Conservation (phyloP, 2,329 filamentous ascomycete genomes). For the Stylonectria norvegica region DNA sequence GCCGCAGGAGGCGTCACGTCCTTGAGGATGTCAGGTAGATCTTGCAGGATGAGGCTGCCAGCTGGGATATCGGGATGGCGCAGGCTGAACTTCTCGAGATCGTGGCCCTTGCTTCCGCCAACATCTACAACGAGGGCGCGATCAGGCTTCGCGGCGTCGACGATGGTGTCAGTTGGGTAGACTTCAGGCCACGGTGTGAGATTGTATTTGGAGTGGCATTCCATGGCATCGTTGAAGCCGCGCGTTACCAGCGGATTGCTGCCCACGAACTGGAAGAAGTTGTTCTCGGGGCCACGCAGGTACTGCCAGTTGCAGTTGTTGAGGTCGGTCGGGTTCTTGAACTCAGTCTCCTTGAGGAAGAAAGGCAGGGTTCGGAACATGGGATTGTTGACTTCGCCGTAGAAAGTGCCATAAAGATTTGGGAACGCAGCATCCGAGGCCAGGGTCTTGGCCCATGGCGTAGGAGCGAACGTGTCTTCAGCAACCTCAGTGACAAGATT, state of each 20-base stretch:
- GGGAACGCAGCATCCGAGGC: slow-evolving; percentile 28
- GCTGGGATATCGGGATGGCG: slow-evolving; percentile 24
- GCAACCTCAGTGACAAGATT: slow-evolving; percentile 33
- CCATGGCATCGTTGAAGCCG: slow-evolving; percentile 36
- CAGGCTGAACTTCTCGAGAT: slow-evolving; percentile 32
- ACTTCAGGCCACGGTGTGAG: slow-evolving; percentile 36
- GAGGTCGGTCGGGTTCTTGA: slow-evolving; percentile 33
- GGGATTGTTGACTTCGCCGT: slow-evolving; percentile 30
- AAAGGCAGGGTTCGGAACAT: slow-evolving; percentile 31
- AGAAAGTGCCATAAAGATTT: slow-evolving; percentile 33
- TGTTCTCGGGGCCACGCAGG: slow-evolving; percentile 23
- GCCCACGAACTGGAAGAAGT: slow-evolving; percentile 32
- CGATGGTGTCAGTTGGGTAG: slow-evolving; percentile 31
- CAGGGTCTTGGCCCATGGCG: slow-evolving; percentile 31
- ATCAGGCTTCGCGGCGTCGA: slow-evolving; percentile 26
- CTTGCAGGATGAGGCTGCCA: slow-evolving; percentile 33
- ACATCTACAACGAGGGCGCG: slow-evolving; percentile 33
- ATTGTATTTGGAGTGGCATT: slow-evolving; percentile 37
- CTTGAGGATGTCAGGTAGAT: slow-evolving; percentile 32
- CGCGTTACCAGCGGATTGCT: slow-evolving; percentile 26
- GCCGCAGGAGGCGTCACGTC: slow-evolving; percentile 20
- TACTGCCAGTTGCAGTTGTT: slow-evolving; percentile 34
- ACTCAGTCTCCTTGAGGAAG: slow-evolving; percentile 32
- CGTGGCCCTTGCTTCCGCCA: slow-evolving; percentile 37
- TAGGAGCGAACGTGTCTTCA: slow-evolving; percentile 33